Evolutionary conservation across 768 basidiomycete genomes (phyloP), one percentile per base, ranked within the genome.

Genomic region (Podaxis sp.): DNA sequence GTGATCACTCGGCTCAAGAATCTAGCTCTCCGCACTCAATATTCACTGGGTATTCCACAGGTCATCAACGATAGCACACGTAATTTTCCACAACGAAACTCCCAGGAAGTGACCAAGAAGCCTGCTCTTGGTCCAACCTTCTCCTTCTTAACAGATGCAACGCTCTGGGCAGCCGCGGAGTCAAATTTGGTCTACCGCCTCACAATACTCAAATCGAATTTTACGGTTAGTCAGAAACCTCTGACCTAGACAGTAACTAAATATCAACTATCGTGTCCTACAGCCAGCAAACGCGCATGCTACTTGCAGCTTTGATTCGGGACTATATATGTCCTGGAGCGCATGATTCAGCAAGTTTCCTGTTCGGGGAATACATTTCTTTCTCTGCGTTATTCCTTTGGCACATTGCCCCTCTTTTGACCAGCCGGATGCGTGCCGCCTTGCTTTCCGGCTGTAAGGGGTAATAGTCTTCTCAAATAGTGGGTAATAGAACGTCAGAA

Each of bases 91-190:
- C 65, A 63, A 66, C 61, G 75, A 17, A 55, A 64, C 44, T 30
- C 64, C 13, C 17, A 15, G 53, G 58, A 59, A 5, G 55, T 65
- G 26, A 75, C 71, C 7, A 78, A 84, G 61, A 92, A 89, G 68
- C 90, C 90, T 4, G 88, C 89, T 0, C 77, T 93, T 13, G 92
- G 91, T 0, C 86, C 90, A 0, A 87, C 90, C 1, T 93, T 93
- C 64, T 77, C 87, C 6, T 89, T 84, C 71, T 73, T 91, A 71
- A 83, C 86, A 1, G 92, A 93, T 68, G 85, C 83, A 15, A 89
- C 88, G 0, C 66, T 93, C n/a, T 93, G 90, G 90, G 76, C 92
- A 19, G 12, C 53, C 9, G 77, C 82, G 9, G 73, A 67, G 36
- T 67, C 22, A 28, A 11, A 12, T 8, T 12, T 51, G 4, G 19